These are phyloP conservation scores for Calcarisporium arbuscula DNA, from an alignment of 2,329 filamentous ascomycete genomes.

Conservation along the genomic window DNA sequence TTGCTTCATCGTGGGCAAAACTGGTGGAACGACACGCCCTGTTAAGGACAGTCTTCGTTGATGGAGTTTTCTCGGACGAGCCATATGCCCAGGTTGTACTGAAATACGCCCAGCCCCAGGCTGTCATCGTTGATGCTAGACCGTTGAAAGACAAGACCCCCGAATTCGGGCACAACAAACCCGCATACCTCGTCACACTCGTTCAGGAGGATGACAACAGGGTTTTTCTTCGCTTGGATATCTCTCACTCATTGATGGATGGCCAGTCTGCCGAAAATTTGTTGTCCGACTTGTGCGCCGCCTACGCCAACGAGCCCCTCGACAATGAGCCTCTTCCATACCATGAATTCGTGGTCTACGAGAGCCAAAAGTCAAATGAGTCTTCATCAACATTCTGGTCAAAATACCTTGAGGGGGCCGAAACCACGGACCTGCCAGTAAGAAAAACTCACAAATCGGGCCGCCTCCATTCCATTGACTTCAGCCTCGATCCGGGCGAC, in stretches of 20 bases:
- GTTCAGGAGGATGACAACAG: too few relatives aligned
- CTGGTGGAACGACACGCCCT: constrained; percentile 2
- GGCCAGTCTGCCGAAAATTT: constrained; percentile 7
- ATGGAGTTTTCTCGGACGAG: constrained; percentile 1
- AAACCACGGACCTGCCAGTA: constrained; percentile 1
- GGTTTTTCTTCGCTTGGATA: constrained; percentile 4
- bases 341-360: neutral
- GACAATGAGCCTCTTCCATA: neutral
- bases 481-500: too few relatives aligned
- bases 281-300: constrained; percentile 5
- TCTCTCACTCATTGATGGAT: constrained; percentile 10
- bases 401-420: constrained; percentile 2
- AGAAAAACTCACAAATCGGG: too few relatives aligned
- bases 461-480: too few relatives aligned
- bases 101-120: neutral
- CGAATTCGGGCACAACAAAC: too few relatives aligned
- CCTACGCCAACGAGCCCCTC: neutral
- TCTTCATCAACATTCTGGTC: constrained; percentile 1
- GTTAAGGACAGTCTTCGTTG: constrained; percentile 4
- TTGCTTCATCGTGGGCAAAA: neutral
- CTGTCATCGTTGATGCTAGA: neutral
- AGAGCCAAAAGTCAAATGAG: neutral
- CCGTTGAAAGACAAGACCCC: too few relatives aligned
- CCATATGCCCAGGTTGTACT: constrained; percentile 5
- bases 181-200: too few relatives aligned